phyloP scores from a whole-genome alignment of 2,329 filamentous ascomycete species.

The Ophidiomyces ophidiicola region DNA sequence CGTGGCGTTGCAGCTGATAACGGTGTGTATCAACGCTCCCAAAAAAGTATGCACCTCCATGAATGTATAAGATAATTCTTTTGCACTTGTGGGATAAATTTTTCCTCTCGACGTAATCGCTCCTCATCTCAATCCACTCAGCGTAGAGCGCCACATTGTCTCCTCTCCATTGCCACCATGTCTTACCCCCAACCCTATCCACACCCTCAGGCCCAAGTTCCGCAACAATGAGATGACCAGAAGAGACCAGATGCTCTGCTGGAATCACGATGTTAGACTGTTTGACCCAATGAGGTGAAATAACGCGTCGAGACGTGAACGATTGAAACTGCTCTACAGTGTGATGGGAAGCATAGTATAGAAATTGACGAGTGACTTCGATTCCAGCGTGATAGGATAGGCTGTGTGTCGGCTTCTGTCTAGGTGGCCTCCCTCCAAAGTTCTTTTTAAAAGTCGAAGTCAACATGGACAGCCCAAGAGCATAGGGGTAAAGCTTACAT shows the following conservation, averaged over 20 bases:
- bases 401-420: constrained; percentile 72
- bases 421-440: constrained; percentile 61
- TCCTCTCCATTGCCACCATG: constrained; percentile 80
- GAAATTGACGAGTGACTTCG: constrained; percentile 72
- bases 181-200: constrained; percentile 61
- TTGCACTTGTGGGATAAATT: constrained; percentile 48
- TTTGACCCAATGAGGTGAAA: constrained; percentile 76
- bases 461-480: constrained; percentile 11
- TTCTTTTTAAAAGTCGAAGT: constrained; percentile 44
- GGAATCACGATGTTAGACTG: constrained; percentile 58
- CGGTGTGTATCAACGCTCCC: constrained; percentile 91
- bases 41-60: constrained; percentile 92
- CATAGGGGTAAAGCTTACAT: constrained; percentile 31
- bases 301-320: constrained; percentile 87
- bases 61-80: constrained; percentile 83
- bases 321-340: constrained; percentile 86
- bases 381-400: constrained; percentile 92
- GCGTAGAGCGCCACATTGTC: constrained; percentile 55
- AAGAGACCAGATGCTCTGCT: constrained; percentile 48
- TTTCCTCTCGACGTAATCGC: constrained; percentile 62
- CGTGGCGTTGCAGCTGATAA: constrained; percentile 96
- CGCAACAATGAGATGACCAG: constrained; percentile 54
- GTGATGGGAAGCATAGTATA: constrained; percentile 73
- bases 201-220: constrained; percentile 71
- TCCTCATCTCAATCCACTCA: constrained; percentile 94